These are phyloP conservation scores for Colletotrichum endophyticum DNA, from an alignment of 2,329 filamentous ascomycete species.

Conservation along the genomic window DNA sequence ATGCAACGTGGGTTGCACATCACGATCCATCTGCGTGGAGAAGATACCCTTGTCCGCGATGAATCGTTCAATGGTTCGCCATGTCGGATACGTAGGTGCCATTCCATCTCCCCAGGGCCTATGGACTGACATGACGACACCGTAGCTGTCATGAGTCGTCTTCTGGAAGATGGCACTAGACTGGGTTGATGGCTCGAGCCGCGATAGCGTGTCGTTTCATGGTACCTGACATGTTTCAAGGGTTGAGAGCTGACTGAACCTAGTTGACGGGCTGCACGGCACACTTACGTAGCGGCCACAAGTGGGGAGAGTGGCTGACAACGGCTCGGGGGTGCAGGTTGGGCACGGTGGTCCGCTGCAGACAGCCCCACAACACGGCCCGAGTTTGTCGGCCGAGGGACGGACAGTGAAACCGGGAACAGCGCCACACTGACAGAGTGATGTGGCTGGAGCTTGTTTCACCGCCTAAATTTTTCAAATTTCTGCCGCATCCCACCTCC, in stretches of 20 bases:
- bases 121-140: not conserved
- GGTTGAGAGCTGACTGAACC: not conserved
- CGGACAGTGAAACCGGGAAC: not conserved
- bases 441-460: constrained; percentile 2
- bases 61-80: not conserved
- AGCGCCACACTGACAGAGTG: not conserved
- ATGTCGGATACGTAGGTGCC: not conserved
- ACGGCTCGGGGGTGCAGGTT: not conserved
- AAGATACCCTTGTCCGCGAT: not conserved
- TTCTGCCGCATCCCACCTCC: constrained; percentile 23
- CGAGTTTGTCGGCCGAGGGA: not conserved
- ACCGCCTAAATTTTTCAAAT: constrained; percentile 25
- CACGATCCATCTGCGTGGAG: not conserved
- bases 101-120: not conserved
- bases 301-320: not conserved
- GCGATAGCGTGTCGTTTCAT: constrained; percentile 1
- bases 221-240: constrained; percentile 19
- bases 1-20: not conserved
- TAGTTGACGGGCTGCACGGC: not conserved
- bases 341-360: not conserved
- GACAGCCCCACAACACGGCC: not conserved
- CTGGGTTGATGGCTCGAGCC: not conserved
- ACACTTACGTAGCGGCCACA: not conserved
- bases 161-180: not conserved
- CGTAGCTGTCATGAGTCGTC: not conserved